Conservation (phyloP, 306 rosid species). For the Senna siamea region DNA sequence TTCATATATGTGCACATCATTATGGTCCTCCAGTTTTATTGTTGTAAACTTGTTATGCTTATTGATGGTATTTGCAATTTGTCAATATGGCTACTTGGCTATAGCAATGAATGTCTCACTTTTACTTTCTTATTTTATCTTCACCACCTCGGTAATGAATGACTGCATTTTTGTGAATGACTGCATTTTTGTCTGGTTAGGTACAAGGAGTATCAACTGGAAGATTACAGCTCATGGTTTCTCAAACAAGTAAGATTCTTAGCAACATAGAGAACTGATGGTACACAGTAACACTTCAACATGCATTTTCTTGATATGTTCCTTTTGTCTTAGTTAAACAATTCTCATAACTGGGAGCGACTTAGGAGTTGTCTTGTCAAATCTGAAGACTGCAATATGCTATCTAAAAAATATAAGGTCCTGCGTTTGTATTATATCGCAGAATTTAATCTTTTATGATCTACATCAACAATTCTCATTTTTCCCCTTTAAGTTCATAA, state of each 20-base stretch:
- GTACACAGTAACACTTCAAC: not conserved
- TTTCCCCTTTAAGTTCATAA: slow-evolving; percentile 15
- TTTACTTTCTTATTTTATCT: slow-evolving; percentile 3
- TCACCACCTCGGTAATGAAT: slow-evolving; percentile 1
- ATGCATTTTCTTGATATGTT: slow-evolving; percentile 33
- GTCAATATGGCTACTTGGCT: not conserved
- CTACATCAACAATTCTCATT: slow-evolving; percentile 2
- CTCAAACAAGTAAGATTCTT: slow-evolving; percentile 69
- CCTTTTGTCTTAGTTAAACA: slow-evolving; percentile 65
- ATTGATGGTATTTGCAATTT: not conserved
- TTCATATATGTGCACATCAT: slow-evolving; percentile 20
- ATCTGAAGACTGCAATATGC: slow-evolving; percentile 80
- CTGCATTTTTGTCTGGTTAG: slow-evolving; percentile 52
- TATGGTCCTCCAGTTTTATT: slow-evolving; percentile 23
- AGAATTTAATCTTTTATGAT: slow-evolving; percentile 20
- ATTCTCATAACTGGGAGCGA: slow-evolving; percentile 78
- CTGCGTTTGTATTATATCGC: slow-evolving; percentile 15
- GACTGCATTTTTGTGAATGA: slow-evolving; percentile 34
- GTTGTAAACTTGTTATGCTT: not conserved
- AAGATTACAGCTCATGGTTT: slow-evolving; percentile 93
- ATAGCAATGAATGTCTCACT: not conserved
- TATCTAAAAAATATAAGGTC: slow-evolving; percentile 80
- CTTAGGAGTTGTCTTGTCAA: slow-evolving; percentile 83
- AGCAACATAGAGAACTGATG: slow-evolving; percentile 13
- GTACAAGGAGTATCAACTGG: slow-evolving; percentile 92